phyloP scores from a whole-genome alignment of 2,329 filamentous ascomycete genomes.

The Albifimbria verrucaria region DNA sequence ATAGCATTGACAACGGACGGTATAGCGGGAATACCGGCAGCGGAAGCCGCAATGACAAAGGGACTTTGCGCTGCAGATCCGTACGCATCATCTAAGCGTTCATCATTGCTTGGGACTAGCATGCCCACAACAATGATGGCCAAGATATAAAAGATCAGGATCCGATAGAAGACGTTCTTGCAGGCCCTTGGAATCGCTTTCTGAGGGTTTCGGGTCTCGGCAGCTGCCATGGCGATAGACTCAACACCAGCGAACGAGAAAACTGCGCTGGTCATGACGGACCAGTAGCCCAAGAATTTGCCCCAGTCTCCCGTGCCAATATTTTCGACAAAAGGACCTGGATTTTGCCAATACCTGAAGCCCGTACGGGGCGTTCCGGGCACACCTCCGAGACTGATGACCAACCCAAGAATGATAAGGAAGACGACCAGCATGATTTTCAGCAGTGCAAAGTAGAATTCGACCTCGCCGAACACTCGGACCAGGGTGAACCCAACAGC shows the following conservation, averaged over 20 bases:
- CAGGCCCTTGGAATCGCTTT: slow-evolving; percentile 53
- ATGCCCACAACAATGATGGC: slow-evolving; percentile 68
- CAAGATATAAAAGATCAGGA: slow-evolving; percentile 60
- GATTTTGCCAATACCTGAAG: slow-evolving; percentile 67
- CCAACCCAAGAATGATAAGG: slow-evolving; percentile 58
- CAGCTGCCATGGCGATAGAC: slow-evolving; percentile 59
- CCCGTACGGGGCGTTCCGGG: slow-evolving; percentile 57
- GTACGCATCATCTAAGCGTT: slow-evolving; percentile 45
- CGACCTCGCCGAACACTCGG: slow-evolving; percentile 58
- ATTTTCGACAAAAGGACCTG: slow-evolving; percentile 65
- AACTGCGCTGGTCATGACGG: slow-evolving; percentile 60
- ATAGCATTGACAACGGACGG: slow-evolving; percentile 74
- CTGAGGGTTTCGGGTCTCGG: slow-evolving; percentile 54
- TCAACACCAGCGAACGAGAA: slow-evolving; percentile 68
- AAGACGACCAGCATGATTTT: slow-evolving; percentile 61
- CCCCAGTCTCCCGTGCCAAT: slow-evolving; percentile 57
- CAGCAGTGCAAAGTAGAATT: slow-evolving; percentile 48
- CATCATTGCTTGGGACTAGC: slow-evolving; percentile 57
- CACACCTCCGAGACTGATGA: slow-evolving; percentile 61
- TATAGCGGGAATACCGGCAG: slow-evolving; percentile 64
- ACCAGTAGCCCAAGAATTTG: slow-evolving; percentile 63
- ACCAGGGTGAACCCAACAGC: slow-evolving; percentile 57
- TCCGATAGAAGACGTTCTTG: slow-evolving; percentile 55
- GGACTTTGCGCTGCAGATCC: slow-evolving; percentile 45
- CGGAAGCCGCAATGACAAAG: slow-evolving; percentile 69